A percentile compares a stretch with the other conserved stretches of the same genome.
phyloP scores from a whole-genome alignment of 495 filamentous ascomycete species.

The Penicillium tannophilum region DNA sequence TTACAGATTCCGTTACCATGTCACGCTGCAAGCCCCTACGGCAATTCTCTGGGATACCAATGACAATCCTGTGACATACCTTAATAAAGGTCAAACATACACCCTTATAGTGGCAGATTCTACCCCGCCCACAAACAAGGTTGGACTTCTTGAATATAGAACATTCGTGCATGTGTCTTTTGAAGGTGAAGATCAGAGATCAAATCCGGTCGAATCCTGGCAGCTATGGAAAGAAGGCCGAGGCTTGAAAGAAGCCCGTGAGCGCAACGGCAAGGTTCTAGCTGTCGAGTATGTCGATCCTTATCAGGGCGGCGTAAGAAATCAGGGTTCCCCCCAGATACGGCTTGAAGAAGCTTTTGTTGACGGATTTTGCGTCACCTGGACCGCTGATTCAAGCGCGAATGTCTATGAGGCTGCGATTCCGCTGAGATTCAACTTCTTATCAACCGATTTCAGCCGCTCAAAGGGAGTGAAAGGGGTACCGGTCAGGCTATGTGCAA shows the following conservation, averaged over 20 bases:
- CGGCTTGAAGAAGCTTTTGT: conserved; percentile 81
- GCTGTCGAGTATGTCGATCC: conserved; percentile 76
- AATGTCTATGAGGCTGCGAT: conserved; percentile 59
- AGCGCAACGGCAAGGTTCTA: conserved; percentile 81
- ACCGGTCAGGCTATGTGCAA: conserved; percentile 86
- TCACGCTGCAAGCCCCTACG: too few species aligned
- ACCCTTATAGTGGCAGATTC: conserved; percentile 74
- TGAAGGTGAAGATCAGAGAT: conserved; percentile 87
- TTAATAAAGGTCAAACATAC: conserved; percentile 97
- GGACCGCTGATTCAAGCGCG: conserved; percentile 66
- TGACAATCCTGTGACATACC: conserved; percentile 63
- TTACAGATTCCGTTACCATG: too few species aligned
- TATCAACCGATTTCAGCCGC: conserved; percentile 97
- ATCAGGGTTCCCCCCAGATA: not conserved
- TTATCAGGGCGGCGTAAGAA: not conserved
- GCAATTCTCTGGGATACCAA: conserved; percentile 67
- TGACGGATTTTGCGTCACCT: conserved; percentile 89
- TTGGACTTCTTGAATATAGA: conserved; percentile 60
- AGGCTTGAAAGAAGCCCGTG: conserved; percentile 85
- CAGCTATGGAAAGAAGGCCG: conserved; percentile 95
- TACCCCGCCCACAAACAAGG: conserved; percentile 43
- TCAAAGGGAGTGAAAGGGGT: conserved; percentile 98
- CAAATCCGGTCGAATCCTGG: conserved; percentile 83
- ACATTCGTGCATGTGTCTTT: conserved; percentile 92
- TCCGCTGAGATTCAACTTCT: conserved; percentile 92